phyloP scores from a whole-genome alignment of 2,329 filamentous ascomycete species.

The Paraconiothyrium brasiliense region DNA sequence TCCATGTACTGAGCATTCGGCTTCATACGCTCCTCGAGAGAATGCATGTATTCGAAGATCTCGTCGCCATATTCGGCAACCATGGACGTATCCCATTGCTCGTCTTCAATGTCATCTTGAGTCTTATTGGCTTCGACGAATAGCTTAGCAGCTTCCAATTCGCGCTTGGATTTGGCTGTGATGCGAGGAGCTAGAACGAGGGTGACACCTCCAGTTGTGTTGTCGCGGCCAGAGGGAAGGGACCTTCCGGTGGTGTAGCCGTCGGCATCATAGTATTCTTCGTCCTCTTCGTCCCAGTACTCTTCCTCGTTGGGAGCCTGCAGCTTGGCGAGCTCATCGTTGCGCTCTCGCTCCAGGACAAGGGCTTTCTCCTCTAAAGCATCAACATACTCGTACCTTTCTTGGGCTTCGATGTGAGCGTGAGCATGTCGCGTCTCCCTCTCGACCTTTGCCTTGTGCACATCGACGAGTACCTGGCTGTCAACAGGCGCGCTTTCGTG shows the following conservation, averaged over 20 bases:
- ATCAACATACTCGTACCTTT: slow-evolving; percentile 48
- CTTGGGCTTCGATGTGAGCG: slow-evolving; percentile 31
- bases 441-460: slow-evolving; percentile 27
- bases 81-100: slow-evolving; percentile 95
- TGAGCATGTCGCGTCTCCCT: slow-evolving; percentile 18
- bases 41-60: slow-evolving; percentile 91
- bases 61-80: slow-evolving; percentile 96
- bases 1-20: slow-evolving; percentile 97
- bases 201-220: slow-evolving; percentile 72
- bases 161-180: slow-evolving; percentile 73
- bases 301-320: slow-evolving; percentile 66
- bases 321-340: slow-evolving; percentile 46
- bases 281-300: slow-evolving; percentile 78
- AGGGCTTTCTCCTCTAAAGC: slow-evolving; percentile 50
- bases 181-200: slow-evolving; percentile 77
- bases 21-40: slow-evolving; percentile 86
- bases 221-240: slow-evolving; percentile 77
- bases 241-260: slow-evolving; percentile 80
- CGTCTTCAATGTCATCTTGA: slow-evolving; percentile 83
- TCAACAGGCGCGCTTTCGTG: slow-evolving; percentile 7
- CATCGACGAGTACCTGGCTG: slow-evolving; percentile 3
- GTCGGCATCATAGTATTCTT: slow-evolving; percentile 77
- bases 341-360: slow-evolving; percentile 47
- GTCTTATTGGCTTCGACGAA: slow-evolving; percentile 74
- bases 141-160: slow-evolving; percentile 74